A percentile compares a stretch with the other conserved stretches of the same genome.
phyloP scores from a whole-genome alignment of 345 rosid species.

The Barbarea vulgaris region DNA sequence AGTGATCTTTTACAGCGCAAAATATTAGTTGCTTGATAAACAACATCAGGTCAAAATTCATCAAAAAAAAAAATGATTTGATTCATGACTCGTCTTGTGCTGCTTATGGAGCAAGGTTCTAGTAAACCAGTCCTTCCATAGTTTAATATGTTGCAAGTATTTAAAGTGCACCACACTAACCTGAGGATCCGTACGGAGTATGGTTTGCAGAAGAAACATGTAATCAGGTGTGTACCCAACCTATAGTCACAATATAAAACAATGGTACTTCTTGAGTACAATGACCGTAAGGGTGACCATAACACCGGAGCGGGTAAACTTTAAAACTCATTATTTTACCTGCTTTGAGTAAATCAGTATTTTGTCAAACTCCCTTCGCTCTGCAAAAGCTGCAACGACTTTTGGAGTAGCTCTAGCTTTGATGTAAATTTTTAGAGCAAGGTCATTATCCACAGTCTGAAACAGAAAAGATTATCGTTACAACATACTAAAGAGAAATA shows the following conservation, averaged over 20 bases:
- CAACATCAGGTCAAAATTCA: background rate
- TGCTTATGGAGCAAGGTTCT: conserved; percentile 19
- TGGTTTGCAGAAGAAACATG: conserved; percentile 98
- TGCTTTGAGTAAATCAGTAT: conserved; percentile 96
- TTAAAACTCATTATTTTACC: conserved; percentile 45
- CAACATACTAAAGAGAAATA: conserved; percentile 13
- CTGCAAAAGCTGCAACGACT: conserved; percentile 99
- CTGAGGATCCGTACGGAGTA: conserved; percentile 98
- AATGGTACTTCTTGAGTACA: conserved; percentile 21
- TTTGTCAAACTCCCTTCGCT: conserved; percentile 98
- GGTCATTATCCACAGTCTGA: conserved; percentile 99
- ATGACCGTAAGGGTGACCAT: conserved; percentile 3
- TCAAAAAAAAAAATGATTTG: background rate
- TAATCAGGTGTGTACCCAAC: conserved; percentile 99
- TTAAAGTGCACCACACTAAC: conserved; percentile 46
- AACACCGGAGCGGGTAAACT: background rate
- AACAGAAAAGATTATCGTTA: conserved; percentile 33
- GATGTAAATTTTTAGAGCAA: conserved; percentile 92
- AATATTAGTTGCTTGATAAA: conserved; percentile 5
- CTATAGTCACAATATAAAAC: conserved; percentile 48
- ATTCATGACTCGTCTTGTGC: conserved; percentile 24
- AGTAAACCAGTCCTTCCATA: conserved; percentile 1
- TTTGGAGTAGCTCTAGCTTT: conserved; percentile 99
- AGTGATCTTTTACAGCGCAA: background rate
- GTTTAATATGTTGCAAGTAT: conserved; percentile 18